phyloP scores from a whole-genome alignment of 768 basidiomycete species.

The Boletus eberwhitei region DNA sequence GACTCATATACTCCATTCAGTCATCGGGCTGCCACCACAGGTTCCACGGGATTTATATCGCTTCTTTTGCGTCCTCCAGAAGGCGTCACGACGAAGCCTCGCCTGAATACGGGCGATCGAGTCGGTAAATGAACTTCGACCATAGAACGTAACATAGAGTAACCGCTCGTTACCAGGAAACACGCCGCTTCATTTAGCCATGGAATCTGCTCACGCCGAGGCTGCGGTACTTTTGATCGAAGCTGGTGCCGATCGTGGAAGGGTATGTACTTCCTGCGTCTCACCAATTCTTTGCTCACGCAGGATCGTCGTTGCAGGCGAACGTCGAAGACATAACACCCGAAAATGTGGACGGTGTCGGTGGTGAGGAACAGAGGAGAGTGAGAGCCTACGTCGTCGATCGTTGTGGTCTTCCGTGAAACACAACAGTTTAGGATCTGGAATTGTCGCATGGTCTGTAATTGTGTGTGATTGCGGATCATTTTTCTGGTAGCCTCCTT shows the following conservation, averaged over 20 bases:
- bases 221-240: conserved; percentile 89
- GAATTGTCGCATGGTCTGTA: not conserved
- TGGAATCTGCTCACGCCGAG: conserved; percentile 94
- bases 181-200: conserved; percentile 93
- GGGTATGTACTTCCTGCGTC: conserved; percentile 50
- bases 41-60: conserved; percentile 83
- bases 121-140: conserved; percentile 46
- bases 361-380: conserved; percentile 80
- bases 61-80: conserved; percentile 84
- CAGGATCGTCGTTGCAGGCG: conserved; percentile 41
- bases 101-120: conserved; percentile 83
- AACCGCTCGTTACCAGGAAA: conserved; percentile 56
- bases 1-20: conserved; percentile 37
- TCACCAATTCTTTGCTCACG: not conserved
- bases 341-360: conserved; percentile 86
- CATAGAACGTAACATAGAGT: not conserved
- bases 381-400: conserved; percentile 75
- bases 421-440: not conserved
- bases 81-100: conserved; percentile 60
- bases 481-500: not conserved
- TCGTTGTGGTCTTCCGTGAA: conserved; percentile 50
- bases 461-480: not conserved
- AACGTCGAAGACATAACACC: conserved; percentile 86
- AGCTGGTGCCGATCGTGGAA: conserved; percentile 88
- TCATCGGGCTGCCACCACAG: conserved; percentile 95